These are phyloP conservation scores for Lentinula guzmanii DNA, from an alignment of 768 basidiomycete species.

Conservation along the genomic window DNA sequence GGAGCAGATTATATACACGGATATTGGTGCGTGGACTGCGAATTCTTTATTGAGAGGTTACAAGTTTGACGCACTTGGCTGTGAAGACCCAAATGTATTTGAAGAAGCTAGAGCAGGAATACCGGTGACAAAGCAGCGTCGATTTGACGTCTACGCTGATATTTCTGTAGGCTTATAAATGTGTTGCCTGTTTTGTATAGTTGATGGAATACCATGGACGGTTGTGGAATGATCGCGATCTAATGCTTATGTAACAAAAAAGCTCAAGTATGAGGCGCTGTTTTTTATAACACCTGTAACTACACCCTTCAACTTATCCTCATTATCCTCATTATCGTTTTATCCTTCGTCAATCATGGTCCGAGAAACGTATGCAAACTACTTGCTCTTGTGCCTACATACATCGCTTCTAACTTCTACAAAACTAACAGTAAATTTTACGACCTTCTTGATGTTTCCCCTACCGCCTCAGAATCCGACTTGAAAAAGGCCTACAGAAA, in stretches of 20 bases:
- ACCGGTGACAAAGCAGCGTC: conserved; percentile 85
- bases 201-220: conserved; percentile 4
- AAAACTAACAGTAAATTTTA: conserved; percentile 67
- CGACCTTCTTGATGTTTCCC: conserved; percentile 83
- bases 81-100: conserved; percentile 46
- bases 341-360: not conserved
- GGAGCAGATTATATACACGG: conserved; percentile 73
- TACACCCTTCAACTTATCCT: not conserved
- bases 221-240: conserved; percentile 2
- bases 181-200: conserved; percentile 1
- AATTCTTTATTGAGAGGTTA: no score
- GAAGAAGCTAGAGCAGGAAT: conserved; percentile 71
- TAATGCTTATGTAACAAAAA: conserved; percentile 1
- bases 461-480: conserved; percentile 74
- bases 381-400: not conserved
- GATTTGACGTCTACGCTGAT: conserved; percentile 90
- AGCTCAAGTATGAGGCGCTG: no score
- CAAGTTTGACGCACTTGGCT: not conserved
- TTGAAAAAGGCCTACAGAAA: conserved; percentile 96
- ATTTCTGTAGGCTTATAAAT: conserved; percentile 33
- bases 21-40: conserved; percentile 60
- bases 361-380: conserved; percentile 1
- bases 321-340: not conserved
- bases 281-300: not conserved
- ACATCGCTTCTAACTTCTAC: not conserved